phyloP scores from a whole-genome alignment of 257 asterid genomes.

The Penstemon newberryi region DNA sequence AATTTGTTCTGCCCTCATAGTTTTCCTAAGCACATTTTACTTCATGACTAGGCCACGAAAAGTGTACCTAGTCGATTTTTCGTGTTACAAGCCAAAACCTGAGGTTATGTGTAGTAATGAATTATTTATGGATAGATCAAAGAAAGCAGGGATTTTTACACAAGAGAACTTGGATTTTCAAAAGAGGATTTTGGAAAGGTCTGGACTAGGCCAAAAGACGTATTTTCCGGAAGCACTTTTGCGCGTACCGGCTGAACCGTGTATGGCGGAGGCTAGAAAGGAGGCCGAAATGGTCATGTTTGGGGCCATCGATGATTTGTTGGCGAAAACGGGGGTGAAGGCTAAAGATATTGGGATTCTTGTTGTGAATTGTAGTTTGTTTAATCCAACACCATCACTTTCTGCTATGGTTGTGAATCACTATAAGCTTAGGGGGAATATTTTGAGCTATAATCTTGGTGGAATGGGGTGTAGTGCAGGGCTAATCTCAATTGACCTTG shows the following conservation, averaged over 20 bases:
- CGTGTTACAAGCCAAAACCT: slow-evolving; percentile 60
- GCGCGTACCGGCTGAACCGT: slow-evolving; percentile 47
- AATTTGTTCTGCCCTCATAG: slow-evolving; percentile 42
- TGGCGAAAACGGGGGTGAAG: no score
- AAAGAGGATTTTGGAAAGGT: slow-evolving; percentile 57
- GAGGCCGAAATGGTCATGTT: slow-evolving; percentile 28
- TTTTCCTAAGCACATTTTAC: slow-evolving; percentile 55
- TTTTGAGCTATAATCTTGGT: slow-evolving; percentile 76
- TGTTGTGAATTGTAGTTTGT: slow-evolving; percentile 64
- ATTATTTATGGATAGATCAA: slow-evolving; percentile 50
- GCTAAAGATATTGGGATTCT: no score
- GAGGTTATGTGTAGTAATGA: slow-evolving; percentile 54
- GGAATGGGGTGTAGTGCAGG: slow-evolving; percentile 42
- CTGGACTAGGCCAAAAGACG: slow-evolving; percentile 76
- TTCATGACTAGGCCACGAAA: slow-evolving; percentile 64
- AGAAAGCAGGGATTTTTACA: slow-evolving; percentile 27
- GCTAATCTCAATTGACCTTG: slow-evolving; percentile 74
- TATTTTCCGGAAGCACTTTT: slow-evolving; percentile 57
- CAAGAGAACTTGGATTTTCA: slow-evolving; percentile 37
- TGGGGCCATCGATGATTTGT: no score
- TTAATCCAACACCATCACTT: slow-evolving; percentile 73
- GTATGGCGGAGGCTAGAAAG: slow-evolving; percentile 61
- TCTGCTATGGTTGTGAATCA: slow-evolving; percentile 75
- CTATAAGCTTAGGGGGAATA: slow-evolving; percentile 69
- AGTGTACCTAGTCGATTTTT: slow-evolving; percentile 60